A percentile compares a stretch with the other conserved stretches of the same genome.
phyloP scores from a whole-genome alignment of 176 grass and related monocot genomes.

The Carex cristatella region DNA sequence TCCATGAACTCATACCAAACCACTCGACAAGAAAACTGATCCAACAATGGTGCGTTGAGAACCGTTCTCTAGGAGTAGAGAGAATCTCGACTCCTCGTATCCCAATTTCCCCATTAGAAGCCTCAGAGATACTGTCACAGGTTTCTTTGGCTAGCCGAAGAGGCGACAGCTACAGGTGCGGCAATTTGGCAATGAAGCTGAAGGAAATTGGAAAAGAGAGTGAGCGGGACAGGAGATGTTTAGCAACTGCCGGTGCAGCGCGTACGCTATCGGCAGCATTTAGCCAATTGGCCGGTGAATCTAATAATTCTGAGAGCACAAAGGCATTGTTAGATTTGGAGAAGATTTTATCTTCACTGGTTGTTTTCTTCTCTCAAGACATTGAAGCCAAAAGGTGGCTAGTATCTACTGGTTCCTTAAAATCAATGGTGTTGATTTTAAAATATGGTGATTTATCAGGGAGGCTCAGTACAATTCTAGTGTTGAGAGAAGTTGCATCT shows the following conservation, averaged over 20 bases:
- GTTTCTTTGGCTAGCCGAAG: conserved; percentile 23
- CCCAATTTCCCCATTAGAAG: conserved; percentile 36
- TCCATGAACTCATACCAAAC: conserved; percentile 63
- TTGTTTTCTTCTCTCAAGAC: conserved; percentile 61
- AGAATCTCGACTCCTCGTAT: conserved; percentile 60
- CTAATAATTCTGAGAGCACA: neutral
- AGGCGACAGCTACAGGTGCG: conserved; percentile 26
- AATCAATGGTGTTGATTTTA: conserved; percentile 39
- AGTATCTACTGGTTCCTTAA: conserved; percentile 35
- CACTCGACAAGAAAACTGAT: conserved; percentile 64
- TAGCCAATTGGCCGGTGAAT: conserved; percentile 25
- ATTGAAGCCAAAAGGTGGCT: conserved; percentile 35
- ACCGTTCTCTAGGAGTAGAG: conserved; percentile 38
- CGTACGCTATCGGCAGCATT: conserved; percentile 28
- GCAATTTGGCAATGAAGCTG: conserved; percentile 9
- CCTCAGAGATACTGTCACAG: conserved; percentile 24
- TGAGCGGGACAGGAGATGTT: conserved; percentile 46
- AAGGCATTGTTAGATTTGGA: conserved; percentile 11
- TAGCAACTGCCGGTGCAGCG: conserved; percentile 23
- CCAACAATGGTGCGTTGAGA: conserved; percentile 83
- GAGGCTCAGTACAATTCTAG: conserved; percentile 37
- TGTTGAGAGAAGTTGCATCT: conserved; percentile 56
- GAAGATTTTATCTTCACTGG: conserved; percentile 41
- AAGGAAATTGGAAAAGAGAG: conserved; percentile 62
- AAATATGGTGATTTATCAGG: conserved; percentile 29